These are phyloP conservation scores for Kluyveromyces sp. DNA, from an alignment of 1,139 yeast species.

Conservation along the genomic window DNA sequence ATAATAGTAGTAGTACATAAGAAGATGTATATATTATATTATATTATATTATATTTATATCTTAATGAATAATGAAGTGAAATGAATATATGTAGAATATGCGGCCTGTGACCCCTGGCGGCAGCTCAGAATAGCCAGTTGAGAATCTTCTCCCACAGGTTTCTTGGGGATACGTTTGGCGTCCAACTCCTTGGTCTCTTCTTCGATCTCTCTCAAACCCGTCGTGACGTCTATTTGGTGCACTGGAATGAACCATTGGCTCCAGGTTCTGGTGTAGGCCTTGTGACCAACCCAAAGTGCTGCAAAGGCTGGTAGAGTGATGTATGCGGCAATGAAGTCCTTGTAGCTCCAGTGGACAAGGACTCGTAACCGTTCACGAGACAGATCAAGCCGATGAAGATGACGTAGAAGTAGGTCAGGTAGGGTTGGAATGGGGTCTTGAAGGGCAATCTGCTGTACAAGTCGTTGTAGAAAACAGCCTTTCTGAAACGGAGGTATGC, in stretches of 20 bases:
- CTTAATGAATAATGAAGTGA: too few species aligned
- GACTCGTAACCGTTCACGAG: constrained; percentile 54
- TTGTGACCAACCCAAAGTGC: constrained; percentile 38
- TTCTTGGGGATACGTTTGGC: constrained; percentile 17
- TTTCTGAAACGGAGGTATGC: constrained; percentile 62
- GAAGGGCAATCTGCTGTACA: constrained; percentile 42
- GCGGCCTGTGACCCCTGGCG: too few species aligned
- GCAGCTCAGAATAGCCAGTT: constrained; percentile 17
- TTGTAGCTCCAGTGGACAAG: constrained; percentile 39
- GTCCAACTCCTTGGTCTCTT: constrained; percentile 18
- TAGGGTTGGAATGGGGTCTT: constrained; percentile 43
- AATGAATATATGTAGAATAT: too few species aligned
- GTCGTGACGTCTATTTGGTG: constrained; percentile 26
- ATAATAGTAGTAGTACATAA: too few species aligned
- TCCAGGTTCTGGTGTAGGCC: constrained; percentile 17
- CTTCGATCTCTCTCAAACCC: constrained; percentile 25
- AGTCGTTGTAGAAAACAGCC: constrained; percentile 47
- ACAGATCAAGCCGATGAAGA: constrained; percentile 39
- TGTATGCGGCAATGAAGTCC: constrained; percentile 55
- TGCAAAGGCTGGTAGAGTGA: constrained; percentile 49
- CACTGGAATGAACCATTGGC: constrained; percentile 20
- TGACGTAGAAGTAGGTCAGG: constrained; percentile 40
- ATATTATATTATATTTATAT: too few species aligned
- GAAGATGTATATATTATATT: too few species aligned
- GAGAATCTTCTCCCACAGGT: constrained; percentile 17